Conservation (phyloP, 257 asterid species). For the Knoxia roxburghii region DNA sequence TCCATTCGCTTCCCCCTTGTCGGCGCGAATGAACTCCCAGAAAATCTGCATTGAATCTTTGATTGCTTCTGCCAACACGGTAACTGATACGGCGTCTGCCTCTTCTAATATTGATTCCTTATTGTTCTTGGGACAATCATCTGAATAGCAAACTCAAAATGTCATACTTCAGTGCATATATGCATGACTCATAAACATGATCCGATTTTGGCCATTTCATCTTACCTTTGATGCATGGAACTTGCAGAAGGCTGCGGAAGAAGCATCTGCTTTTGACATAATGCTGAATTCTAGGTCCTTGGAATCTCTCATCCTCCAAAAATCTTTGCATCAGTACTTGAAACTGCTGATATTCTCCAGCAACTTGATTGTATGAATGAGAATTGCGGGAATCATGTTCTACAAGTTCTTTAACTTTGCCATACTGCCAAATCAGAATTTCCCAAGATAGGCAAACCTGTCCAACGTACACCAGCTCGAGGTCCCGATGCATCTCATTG, state of each 20-base stretch:
- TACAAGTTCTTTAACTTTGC: conserved; percentile 41
- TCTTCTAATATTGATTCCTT: conserved; percentile 41
- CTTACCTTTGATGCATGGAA: conserved; percentile 63
- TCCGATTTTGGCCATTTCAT: background rate
- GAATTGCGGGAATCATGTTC: conserved; percentile 31
- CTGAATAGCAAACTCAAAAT: conserved; percentile 25
- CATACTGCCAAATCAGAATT: conserved; percentile 57
- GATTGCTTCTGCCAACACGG: conserved; percentile 34
- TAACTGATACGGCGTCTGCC: conserved; percentile 37
- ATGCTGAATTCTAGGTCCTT: conserved; percentile 52
- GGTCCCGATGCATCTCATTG: conserved; percentile 44
- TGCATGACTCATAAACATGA: background rate
- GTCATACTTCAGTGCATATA: conserved; percentile 1
- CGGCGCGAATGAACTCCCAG: conserved; percentile 60
- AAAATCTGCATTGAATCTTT: conserved; percentile 53
- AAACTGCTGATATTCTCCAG: conserved; percentile 70
- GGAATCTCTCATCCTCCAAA: conserved; percentile 69
- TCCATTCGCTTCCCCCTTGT: conserved; percentile 37
- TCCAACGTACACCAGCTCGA: conserved; percentile 70
- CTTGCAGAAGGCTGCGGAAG: conserved; percentile 59
- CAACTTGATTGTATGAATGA: conserved; percentile 53
- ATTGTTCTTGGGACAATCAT: conserved; percentile 52
- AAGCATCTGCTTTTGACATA: conserved; percentile 53
- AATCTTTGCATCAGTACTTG: conserved; percentile 75
- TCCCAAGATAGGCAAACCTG: conserved; percentile 80